phyloP scores from a whole-genome alignment of 2,329 filamentous ascomycete species.

The Fusarium odoratissimum region DNA sequence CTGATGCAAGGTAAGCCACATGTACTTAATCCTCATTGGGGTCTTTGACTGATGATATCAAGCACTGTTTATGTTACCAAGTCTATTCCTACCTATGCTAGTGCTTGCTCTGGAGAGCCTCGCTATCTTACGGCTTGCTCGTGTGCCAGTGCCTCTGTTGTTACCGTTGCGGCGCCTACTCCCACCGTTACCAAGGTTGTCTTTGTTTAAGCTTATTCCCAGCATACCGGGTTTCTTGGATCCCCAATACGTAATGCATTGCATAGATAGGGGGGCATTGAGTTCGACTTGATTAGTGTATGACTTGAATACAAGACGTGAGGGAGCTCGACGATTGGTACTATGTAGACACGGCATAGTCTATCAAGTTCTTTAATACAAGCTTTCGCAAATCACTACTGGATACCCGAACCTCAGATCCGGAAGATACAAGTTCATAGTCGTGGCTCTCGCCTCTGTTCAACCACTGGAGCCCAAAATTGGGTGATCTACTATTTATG shows the following conservation, averaged over 20 bases:
- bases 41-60: neutral
- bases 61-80: conserved; percentile 38
- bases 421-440: neutral
- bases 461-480: neutral
- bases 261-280: too few relatives aligned
- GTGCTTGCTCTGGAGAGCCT: conserved; percentile 34
- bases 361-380: neutral
- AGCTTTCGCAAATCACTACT: neutral
- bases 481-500: neutral
- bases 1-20: conserved; percentile 20
- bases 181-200: conserved; percentile 36
- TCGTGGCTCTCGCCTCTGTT: neutral
- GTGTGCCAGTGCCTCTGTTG: conserved; percentile 25
- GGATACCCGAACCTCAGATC: neutral
- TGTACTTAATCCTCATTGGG: accelerated
- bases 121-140: conserved; percentile 39
- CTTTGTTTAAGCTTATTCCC: neutral
- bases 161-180: conserved; percentile 28
- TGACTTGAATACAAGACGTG: too few relatives aligned
- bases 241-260: neutral
- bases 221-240: neutral
- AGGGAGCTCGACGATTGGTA: neutral
- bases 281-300: neutral
- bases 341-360: neutral
- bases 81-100: conserved; percentile 37